A percentile compares a stretch with the other conserved stretches of the same genome.
phyloP scores from a whole-genome alignment of 164 flowering plant species.

The Aristolochia fimbriata region DNA sequence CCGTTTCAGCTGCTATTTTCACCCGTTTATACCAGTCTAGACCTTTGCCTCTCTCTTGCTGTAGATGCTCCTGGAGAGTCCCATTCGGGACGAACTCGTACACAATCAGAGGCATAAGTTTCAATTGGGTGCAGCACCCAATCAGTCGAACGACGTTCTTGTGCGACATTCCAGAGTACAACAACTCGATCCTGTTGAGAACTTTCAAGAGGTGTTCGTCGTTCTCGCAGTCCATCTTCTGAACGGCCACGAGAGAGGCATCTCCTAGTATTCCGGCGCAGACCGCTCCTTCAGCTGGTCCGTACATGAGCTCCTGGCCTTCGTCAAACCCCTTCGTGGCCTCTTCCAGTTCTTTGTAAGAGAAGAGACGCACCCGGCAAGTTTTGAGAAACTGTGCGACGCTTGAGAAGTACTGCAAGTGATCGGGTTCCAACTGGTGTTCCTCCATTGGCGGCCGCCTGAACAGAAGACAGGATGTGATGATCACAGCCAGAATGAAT shows the following conservation, averaged over 20 bases:
- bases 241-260: constrained; percentile 52
- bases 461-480: constrained; percentile 19
- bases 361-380: constrained; percentile 37
- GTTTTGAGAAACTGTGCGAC: constrained; percentile 38
- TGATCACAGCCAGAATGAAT: constrained; percentile 26
- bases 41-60: constrained; percentile 13
- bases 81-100: constrained; percentile 57
- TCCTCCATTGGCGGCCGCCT: no score
- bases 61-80: constrained; percentile 41
- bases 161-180: constrained; percentile 42
- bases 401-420: constrained; percentile 15
- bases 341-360: constrained; percentile 50
- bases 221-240: constrained; percentile 36
- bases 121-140: constrained; percentile 52
- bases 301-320: constrained; percentile 29
- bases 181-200: constrained; percentile 32
- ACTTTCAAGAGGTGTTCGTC: constrained; percentile 41
- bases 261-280: constrained; percentile 44
- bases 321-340: constrained; percentile 66
- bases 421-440: no score
- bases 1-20: constrained; percentile 48
- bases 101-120: constrained; percentile 34
- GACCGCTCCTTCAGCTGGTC: constrained; percentile 30
- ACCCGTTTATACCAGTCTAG: constrained; percentile 57
- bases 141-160: constrained; percentile 39